These are phyloP conservation scores for Teratosphaeria viscida DNA, from an alignment of 2,329 filamentous ascomycete species.

Conservation along the genomic window DNA sequence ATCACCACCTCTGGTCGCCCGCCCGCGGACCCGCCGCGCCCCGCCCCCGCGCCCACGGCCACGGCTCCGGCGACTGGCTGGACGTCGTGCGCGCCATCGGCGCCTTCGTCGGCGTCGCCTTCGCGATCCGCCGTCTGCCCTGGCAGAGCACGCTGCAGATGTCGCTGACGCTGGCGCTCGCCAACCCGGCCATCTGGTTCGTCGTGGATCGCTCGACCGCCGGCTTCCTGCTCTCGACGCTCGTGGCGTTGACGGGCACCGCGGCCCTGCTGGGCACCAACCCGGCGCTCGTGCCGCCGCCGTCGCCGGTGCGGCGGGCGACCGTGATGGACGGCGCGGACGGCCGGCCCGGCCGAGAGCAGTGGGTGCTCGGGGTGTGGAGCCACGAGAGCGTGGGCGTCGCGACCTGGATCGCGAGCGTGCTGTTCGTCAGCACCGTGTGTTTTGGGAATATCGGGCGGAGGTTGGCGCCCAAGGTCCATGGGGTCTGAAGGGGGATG, in stretches of 20 bases:
- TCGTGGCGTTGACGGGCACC: conserved; percentile 65
- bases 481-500: background rate
- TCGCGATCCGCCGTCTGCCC: conserved; percentile 76
- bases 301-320: conserved; percentile 33
- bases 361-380: conserved; percentile 38
- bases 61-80: conserved; percentile 47
- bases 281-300: conserved; percentile 65
- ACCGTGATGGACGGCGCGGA: conserved; percentile 12
- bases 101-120: conserved; percentile 63
- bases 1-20: conserved; percentile 56
- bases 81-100: conserved; percentile 58
- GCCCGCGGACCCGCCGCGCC: conserved; percentile 22
- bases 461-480: conserved; percentile 45
- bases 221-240: conserved; percentile 68
- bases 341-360: conserved; percentile 8
- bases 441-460: conserved; percentile 95
- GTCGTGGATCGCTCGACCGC: conserved; percentile 81
- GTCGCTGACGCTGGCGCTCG: conserved; percentile 76
- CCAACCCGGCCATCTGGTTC: conserved; percentile 93
- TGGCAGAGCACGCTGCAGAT: conserved; percentile 95
- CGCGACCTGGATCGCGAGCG: conserved; percentile 82
- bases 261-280: conserved; percentile 63
- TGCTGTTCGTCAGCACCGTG: conserved; percentile 87
- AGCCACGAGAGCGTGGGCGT: conserved; percentile 57
- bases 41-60: background rate